Evolutionary conservation across 352 stramenopile species (phyloP), one percentile per base, ranked within the genome.

Genomic region (Pythium sp.): DNA sequence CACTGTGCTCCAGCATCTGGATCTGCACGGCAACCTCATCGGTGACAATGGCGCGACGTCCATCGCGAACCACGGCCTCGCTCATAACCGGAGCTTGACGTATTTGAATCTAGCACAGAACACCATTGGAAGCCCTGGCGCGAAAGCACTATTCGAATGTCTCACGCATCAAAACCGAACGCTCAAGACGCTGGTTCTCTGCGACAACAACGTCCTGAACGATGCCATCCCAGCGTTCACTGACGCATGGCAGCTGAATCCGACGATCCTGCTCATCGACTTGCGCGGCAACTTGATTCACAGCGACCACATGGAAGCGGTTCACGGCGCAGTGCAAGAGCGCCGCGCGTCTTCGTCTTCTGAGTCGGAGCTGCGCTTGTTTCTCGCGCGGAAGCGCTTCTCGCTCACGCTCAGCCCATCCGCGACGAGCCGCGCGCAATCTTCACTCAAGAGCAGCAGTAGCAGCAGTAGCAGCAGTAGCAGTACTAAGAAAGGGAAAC

Each of bases 91-190:
- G 28, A 75, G 71, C 28, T 73, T 93, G 0, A 43, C 67, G 5
- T 82, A 82, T 26, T 65, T 93, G 43, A 90, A 86, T 58, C 64
- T 93, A 55, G 75, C 81, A 11, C 80, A 92, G 58, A 93, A 93
- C 58, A 26, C 18, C 1, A 78, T 93, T 15, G 77, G 77, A 5
- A 90, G 80, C 24, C 18, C 15, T 11, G 85, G 85, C 15, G 83
- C 75, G 0, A 77, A 65, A 28, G 78, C 81, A 26, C 68, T 93
- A 5, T 89, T 90, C 51, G 38, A 38, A 26, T 76, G 73, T 49
- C 67, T 91, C 22, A 64, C 68, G 43, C 69, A 56, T 0, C 14
- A 34, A 15, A 89, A 90, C 58, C 68, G 59, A 15, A 69, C 76
- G 24, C 69, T 93, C 1, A 41, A 77, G 43, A 81, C 69, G 22